Evolutionary conservation across 108 stramenopile genomes (phyloP).

Genomic region (Fragilariopsis cylindrus): DNA sequence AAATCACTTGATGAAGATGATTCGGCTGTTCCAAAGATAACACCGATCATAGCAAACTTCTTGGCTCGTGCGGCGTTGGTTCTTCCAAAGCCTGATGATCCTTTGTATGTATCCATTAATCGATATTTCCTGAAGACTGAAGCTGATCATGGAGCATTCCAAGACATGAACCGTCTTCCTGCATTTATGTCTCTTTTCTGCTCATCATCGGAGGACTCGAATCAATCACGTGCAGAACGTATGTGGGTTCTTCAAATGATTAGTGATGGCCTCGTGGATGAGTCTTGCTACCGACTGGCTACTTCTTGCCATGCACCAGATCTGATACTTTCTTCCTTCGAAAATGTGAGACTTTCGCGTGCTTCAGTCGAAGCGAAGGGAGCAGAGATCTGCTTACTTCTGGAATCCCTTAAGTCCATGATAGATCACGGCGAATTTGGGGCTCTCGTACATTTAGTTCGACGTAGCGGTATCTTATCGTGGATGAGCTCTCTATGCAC

Average conservation of each 20-base stretch:
- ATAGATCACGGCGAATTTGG: constrained; percentile 31
- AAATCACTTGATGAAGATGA: constrained; percentile 29
- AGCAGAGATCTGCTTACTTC: constrained; percentile 34
- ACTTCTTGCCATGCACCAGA: constrained; percentile 75
- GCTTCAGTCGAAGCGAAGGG: constrained; percentile 27
- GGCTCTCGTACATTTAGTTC: constrained; percentile 31
- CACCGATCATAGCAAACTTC: constrained; percentile 67
- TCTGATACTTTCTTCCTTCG: constrained; percentile 68
- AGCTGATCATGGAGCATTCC: constrained; percentile 75
- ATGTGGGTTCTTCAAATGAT: constrained; percentile 68
- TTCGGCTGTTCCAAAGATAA: constrained; percentile 45
- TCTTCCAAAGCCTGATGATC: constrained; percentile 62
- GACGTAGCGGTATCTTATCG: constrained; percentile 40
- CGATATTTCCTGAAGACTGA: constrained; percentile 70
- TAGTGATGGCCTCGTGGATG: constrained; percentile 68
- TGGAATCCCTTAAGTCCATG: constrained; percentile 32
- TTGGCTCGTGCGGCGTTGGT: constrained; percentile 69
- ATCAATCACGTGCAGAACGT: constrained; percentile 60
- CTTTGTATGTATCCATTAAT: constrained; percentile 75
- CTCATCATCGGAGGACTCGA: constrained; percentile 52
- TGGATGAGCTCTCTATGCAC: constrained; percentile 34
- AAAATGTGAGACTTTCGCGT: constrained; percentile 24
- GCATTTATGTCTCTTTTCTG: constrained; percentile 83
- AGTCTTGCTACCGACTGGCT: constrained; percentile 60
- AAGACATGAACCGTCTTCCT: constrained; percentile 74